Base-by-base conservation (phyloP, 148 eudicot species). In the Rhododendron simsii region DNA sequence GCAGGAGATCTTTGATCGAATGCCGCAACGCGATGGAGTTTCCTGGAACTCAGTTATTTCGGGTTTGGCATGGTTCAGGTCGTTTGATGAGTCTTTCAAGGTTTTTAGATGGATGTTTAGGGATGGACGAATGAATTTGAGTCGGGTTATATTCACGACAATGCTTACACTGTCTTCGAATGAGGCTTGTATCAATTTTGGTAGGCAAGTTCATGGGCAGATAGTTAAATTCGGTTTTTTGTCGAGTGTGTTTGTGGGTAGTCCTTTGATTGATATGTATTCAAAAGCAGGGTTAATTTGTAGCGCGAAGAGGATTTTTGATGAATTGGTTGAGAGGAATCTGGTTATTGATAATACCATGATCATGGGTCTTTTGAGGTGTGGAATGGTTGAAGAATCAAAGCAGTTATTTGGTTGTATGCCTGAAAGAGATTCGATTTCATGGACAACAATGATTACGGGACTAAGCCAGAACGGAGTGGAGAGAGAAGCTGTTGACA, bases 211-310 rank as follows among this genome's bases (percentile, higher is more conserved):
- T 90, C 98, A 97, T 87, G 95, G 93, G 79, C 98, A 95, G 21
- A 85, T 94, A 8, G 88, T 93, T 51, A 95, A 91, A 89, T 93
- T 87, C 57, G 99, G 99, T 59, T 97, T 95, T 84, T 65, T 82
- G 30, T 87, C 91, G 0, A 95, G 93, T 93, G 90, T 92, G 78
- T 95, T 93, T 90, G 99, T 97, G 86, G 95, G 93, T 77, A 93
- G 92, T 89, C 91, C 96, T 7, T 94, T 95, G 91, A 90, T 95
- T 74, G 96, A 97, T 88, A 97, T 95, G 98, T 97, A 97, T 47
- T 91, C 95, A 0, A 97, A 94, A 91, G 87, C 86, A 30, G 93
- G 94, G 51, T 87, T 87, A 51, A 84, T 95, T 44, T 6, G 63
- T 67, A 92, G 94, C 45, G 98, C 95, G 0, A 87, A 91, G 76